Percentiles rank a stretch among this genome's conserved stretches.
phyloP scores from a whole-genome alignment of 169 alveolate genomes.

The Babesia ovata region DNA sequence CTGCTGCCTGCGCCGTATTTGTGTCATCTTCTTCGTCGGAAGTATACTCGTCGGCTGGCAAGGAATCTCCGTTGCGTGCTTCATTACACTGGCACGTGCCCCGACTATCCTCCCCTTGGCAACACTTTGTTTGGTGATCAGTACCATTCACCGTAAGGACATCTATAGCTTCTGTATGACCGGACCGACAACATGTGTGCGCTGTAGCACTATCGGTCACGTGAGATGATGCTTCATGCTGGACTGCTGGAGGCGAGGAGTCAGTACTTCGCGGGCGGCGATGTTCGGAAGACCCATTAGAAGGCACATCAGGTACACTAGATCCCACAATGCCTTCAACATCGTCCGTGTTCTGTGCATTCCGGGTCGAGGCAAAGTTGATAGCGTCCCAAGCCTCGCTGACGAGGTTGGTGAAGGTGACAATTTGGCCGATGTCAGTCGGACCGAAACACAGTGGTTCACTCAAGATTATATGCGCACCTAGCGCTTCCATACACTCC shows the following conservation, averaged over 20 bases:
- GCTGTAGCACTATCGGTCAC: too few species aligned
- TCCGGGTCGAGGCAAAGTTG: neutral
- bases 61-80: too few species aligned
- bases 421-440: conserved; percentile 52
- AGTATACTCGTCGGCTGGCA: neutral
- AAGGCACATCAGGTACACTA: too few species aligned
- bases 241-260: too few species aligned
- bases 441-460: conserved; percentile 4
- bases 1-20: neutral
- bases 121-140: neutral
- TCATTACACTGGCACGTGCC: neutral
- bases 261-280: too few species aligned
- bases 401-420: conserved; percentile 43
- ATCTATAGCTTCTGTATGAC: too few species aligned
- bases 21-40: conserved; percentile 24
- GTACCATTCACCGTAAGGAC: neutral
- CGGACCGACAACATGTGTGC: too few species aligned
- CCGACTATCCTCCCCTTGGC: neutral
- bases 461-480: conserved; percentile 20
- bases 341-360: too few species aligned
- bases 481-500: conserved; percentile 14
- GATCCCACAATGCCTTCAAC: too few species aligned
- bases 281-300: too few species aligned
- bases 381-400: conserved; percentile 30
- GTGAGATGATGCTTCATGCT: too few species aligned